Conservation (phyloP, 768 basidiomycete species). For the Leccinellum luteum region DNA sequence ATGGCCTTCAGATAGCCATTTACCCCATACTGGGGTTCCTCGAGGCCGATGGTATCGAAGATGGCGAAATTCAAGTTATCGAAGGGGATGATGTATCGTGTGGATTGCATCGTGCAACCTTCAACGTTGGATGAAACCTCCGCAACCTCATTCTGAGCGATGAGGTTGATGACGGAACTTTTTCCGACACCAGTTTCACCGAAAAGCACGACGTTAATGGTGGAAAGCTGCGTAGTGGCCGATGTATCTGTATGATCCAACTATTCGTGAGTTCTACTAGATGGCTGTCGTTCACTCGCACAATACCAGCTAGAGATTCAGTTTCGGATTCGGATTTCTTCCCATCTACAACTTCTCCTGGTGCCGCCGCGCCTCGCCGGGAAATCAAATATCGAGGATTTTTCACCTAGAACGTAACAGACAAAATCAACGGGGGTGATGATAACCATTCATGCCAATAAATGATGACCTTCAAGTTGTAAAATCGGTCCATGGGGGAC, state of each 20-base stretch:
- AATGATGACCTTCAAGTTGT: slow-evolving; percentile 7
- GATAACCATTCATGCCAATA: not conserved
- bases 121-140: slow-evolving; percentile 26
- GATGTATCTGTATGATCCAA: slow-evolving; percentile 3
- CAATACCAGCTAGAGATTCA: slow-evolving; percentile 8
- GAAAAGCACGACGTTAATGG: slow-evolving; percentile 39
- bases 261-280: slow-evolving; percentile 4
- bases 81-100: slow-evolving; percentile 27
- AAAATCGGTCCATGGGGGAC: not conserved
- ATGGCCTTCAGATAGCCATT: slow-evolving; percentile 28
- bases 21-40: slow-evolving; percentile 30
- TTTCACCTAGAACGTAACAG: slow-evolving; percentile 6
- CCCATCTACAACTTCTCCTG: not conserved
- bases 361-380: not conserved
- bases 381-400: not conserved
- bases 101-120: slow-evolving; percentile 37
- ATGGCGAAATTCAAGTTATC: slow-evolving; percentile 18
- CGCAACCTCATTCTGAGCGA: slow-evolving; percentile 23
- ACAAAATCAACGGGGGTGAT: not conserved
- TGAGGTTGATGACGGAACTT: slow-evolving; percentile 31
- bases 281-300: not conserved
- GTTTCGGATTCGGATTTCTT: not conserved
- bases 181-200: slow-evolving; percentile 40
- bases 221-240: not conserved
- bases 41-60: slow-evolving; percentile 37